Conservation (phyloP, 2,329 filamentous ascomycete species). For the Fusarium anthophilum region DNA sequence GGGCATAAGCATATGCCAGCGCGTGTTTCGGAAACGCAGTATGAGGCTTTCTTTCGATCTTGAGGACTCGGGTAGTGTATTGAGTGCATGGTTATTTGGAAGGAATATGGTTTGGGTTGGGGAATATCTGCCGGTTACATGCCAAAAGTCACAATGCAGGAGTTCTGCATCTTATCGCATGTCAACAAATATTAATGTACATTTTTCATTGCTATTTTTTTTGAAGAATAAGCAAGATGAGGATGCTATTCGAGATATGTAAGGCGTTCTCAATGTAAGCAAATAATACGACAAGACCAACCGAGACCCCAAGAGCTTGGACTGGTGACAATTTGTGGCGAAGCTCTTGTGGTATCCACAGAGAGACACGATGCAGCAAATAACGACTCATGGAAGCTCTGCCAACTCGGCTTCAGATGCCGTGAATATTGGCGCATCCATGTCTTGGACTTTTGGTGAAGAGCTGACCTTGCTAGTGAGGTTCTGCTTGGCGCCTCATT, state of each 20-base stretch:
- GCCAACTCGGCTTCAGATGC: constrained; percentile 28
- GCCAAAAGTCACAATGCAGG: neutral
- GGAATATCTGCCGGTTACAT: neutral
- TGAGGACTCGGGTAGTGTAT: neutral
- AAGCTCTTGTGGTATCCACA: constrained; percentile 32
- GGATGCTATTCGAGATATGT: neutral
- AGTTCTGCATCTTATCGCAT: neutral
- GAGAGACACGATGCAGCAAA: constrained; percentile 23
- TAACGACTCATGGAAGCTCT: constrained; percentile 5
- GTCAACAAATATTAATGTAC: neutral
- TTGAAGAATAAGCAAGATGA: neutral
- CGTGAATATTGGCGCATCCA: constrained; percentile 3
- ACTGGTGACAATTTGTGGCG: constrained; percentile 25
- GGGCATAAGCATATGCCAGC: neutral
- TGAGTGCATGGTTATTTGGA: neutral
- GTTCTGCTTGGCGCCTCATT: neutral
- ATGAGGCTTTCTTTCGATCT: constrained; percentile 3
- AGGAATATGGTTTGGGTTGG: neutral
- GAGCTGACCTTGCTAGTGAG: neutral
- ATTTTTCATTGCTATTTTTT: neutral
- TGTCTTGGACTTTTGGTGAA: neutral
- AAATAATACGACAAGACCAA: constrained; percentile 6
- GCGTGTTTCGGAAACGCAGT: neutral
- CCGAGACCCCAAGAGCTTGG: constrained; percentile 11
- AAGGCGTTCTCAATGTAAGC: neutral